phyloP scores from a whole-genome alignment of 331 rosid species.

The Arachis monticola region DNA sequence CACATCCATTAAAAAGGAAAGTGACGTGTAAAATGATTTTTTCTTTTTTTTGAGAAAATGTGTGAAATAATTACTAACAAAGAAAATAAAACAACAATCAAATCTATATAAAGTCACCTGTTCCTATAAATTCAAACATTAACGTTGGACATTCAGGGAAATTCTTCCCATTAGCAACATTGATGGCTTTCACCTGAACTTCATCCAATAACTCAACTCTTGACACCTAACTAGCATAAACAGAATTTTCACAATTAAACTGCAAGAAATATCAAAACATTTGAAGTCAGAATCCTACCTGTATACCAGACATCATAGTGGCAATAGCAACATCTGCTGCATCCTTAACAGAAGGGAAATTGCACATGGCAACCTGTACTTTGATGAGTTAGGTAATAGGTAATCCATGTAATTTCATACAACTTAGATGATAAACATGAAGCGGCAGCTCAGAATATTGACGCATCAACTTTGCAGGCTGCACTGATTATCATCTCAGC shows the following conservation, averaged over 20 bases:
- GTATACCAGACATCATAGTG: constrained; percentile 92
- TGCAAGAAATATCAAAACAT: constrained; percentile 23
- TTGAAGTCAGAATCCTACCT: constrained; percentile 56
- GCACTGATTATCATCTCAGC: constrained; percentile 16
- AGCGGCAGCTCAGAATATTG: constrained; percentile 25
- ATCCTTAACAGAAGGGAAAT: constrained; percentile 85
- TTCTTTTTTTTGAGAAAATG: no score
- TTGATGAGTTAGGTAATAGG: constrained; percentile 22
- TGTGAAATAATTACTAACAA: constrained; percentile 30
- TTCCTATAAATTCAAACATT: constrained; percentile 92
- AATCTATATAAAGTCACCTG: constrained; percentile 56
- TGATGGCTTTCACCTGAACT: constrained; percentile 92
- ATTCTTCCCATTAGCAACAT: constrained; percentile 85
- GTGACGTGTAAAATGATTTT: not conserved
- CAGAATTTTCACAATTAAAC: constrained; percentile 50
- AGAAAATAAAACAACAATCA: constrained; percentile 3
- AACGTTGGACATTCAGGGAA: constrained; percentile 82
- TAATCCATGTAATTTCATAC: constrained; percentile 26
- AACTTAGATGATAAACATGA: constrained; percentile 23
- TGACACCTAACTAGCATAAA: constrained; percentile 65
- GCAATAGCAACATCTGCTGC: constrained; percentile 97
- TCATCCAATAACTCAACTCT: constrained; percentile 96
- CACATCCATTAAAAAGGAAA: constrained; percentile 21
- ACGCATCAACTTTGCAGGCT: constrained; percentile 28
- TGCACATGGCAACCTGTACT: constrained; percentile 96